Conservation (phyloP, 257 asterid species). For the Prunella vulgaris region DNA sequence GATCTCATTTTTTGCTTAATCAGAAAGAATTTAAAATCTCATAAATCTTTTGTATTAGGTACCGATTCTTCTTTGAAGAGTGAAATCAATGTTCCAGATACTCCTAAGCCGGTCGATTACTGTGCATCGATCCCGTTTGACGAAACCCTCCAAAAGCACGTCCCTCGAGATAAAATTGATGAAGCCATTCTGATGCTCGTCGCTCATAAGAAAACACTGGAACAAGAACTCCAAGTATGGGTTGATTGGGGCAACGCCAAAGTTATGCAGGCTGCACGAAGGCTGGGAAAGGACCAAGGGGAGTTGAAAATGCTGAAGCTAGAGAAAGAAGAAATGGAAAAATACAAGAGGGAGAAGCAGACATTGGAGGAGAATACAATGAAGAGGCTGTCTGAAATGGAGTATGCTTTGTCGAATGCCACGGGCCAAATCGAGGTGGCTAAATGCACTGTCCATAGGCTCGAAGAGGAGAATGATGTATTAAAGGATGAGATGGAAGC, state of each 20-base stretch:
- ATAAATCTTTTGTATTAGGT: conserved; percentile 21
- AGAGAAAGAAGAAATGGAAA: conserved; percentile 59
- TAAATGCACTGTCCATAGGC: conserved; percentile 29
- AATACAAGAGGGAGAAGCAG: conserved; percentile 49
- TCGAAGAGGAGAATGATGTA: conserved; percentile 41
- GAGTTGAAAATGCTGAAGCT: conserved; percentile 71
- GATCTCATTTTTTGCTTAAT: conserved; percentile 33
- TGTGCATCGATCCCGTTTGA: conserved; percentile 47
- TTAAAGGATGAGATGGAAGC: conserved; percentile 42
- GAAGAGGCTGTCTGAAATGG: conserved; percentile 67
- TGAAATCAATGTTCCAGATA: conserved; percentile 7
- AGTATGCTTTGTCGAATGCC: conserved; percentile 47
- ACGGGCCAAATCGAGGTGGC: conserved; percentile 42
- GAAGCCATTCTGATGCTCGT: conserved; percentile 36
- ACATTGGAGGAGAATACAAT: conserved; percentile 48
- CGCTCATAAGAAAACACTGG: conserved; percentile 36
- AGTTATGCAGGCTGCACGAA: conserved; percentile 67
- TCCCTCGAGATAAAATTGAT: conserved; percentile 51
- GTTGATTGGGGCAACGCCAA: conserved; percentile 67
- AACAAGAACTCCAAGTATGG: conserved; percentile 56
- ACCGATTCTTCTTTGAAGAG: conserved; percentile 20
- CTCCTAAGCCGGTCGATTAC: conserved; percentile 33
- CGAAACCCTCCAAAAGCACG: conserved; percentile 39
- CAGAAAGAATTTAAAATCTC: conserved; percentile 20
- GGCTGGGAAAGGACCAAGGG: conserved; percentile 51